These are phyloP conservation scores for Salvia miltiorrhiza DNA, from an alignment of 257 asterid species.

Conservation along the genomic window DNA sequence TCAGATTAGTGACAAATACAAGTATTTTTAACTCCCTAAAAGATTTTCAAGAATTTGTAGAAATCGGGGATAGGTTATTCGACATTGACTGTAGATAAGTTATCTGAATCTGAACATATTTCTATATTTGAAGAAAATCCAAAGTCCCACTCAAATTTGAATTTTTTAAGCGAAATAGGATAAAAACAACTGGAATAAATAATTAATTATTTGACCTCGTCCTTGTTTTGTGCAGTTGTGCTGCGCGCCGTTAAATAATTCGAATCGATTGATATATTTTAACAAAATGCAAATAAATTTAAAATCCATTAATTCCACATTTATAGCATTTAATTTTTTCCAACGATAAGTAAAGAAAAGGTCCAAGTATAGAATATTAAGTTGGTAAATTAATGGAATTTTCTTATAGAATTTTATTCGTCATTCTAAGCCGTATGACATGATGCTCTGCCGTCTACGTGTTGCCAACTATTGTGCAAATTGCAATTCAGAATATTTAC, in stretches of 20 bases:
- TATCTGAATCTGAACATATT: background rate
- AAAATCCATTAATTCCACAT: background rate
- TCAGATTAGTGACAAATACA: slow-evolving; percentile 20
- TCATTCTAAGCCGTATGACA: background rate
- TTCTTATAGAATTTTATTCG: background rate
- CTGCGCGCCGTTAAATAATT: background rate
- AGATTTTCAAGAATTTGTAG: background rate
- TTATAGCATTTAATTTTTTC: background rate
- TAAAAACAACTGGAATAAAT: background rate
- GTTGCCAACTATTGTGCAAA: slow-evolving; percentile 10
- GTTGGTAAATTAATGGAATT: background rate
- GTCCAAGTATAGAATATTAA: background rate
- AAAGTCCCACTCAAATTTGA: background rate
- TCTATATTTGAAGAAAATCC: background rate
- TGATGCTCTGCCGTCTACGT: background rate
- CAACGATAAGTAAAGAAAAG: background rate
- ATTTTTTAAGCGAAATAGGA: background rate
- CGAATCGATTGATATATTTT: background rate
- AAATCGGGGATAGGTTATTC: background rate
- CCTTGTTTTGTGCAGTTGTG: background rate
- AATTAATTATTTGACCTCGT: background rate
- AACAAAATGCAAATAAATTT: background rate
- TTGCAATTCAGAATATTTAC: background rate
- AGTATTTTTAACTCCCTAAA: background rate
- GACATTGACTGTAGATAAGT: background rate